Evolutionary conservation across 2,329 filamentous ascomycete genomes (phyloP), one percentile per base, ranked within the genome.

Genomic region (Cercospora nicotianae): DNA sequence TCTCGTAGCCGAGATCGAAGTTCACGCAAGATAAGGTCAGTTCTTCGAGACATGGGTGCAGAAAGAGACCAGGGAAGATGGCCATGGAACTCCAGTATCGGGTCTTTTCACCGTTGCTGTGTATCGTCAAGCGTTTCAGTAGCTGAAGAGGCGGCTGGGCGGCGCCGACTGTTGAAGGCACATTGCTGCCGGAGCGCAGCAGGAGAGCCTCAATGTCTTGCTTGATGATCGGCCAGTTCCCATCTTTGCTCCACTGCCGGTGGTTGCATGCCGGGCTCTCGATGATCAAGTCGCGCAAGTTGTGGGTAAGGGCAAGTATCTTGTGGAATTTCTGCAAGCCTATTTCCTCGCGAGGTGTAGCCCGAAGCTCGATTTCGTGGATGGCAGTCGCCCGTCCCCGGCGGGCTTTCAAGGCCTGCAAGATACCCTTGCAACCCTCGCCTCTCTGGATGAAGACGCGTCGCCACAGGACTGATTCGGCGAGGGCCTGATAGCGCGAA

Each of bases 11-110:
- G 18, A 33, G n/a, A 30, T 48, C 33, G 20, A 65, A 53, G 9
- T 51, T 60, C 1, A 42, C 63, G 39, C 57, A 65, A 10, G 63
- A 65, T 1, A 60, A n/a, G 20, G 63, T 60, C 23, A 65, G 55
- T n/a, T 51, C 55, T 51, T 65, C 63, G 8, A 65, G 55, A 53
- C 39, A 39, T 8, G 57, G 63, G 60, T 65, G 63, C 6, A n/a
- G 5, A 16, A 65, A 60, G 23, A 65, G 45, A 9, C 57, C 63
- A 12, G 18, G 20, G 55, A 60, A 65, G 13, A 42, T 5, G 10
- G 12, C 7, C 4, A 9, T 31, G 31, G 42, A 18, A 13, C 9
- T 3, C 63, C 57, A 65, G 26, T 48, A 60, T n/a, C 63, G 55
- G 4, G 63, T 18, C 7, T 30, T 60, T 20, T 65, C 42, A 23